Evolutionary conservation across 2,329 filamentous ascomycete species (phyloP), one percentile per base, ranked within the genome.

Genomic region (Neocucurbitaria cava): DNA sequence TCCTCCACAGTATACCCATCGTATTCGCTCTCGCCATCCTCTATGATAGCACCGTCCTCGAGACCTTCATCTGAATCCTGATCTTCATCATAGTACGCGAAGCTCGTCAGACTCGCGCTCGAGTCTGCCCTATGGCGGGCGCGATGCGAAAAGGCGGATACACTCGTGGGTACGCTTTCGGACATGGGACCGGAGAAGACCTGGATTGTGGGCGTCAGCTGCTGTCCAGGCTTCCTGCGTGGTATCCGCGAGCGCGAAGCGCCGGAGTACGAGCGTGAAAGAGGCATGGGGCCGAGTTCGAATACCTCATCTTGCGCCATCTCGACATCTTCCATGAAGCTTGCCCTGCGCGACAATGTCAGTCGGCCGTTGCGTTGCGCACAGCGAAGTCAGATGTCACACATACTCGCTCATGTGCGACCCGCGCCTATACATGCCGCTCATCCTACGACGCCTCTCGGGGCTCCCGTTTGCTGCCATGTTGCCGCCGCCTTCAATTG

Each of bases 301-400:
- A 65, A 68, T 71, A 95, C 91, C 85, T 98, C 94, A 74, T 96
- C 91, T 46, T 96, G 92, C 18, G 95, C 94, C 95, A 99, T 98
- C 75, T 97, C 94, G n/a, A 98, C 93, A 76, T 96, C 92, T 64
- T 92, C 92, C 66, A 96, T 89, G 65, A 97, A 88, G 77, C 91
- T 96, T 31, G 58, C 64, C 51, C 59, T 66, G 46, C 30, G 18
- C 42, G 11, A 44, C 31, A 11, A n/a, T n/a, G n/a, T n/a, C n/a
- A 47, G 52, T 69, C 50, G 66, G 61, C 40, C 56, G 52, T 56
- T 52, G 52, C 47, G 38, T 41, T n/a, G 30, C 50, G 21, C 26
- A 24, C 30, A 38, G 35, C 35, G 20, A 10, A 24, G 21, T 40
- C 31, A n/a, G 4, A n/a, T 10, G 38, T 50, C 36, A 41, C 44